Evolutionary conservation across 192 early-diverging fungal species (phyloP).

Genomic region (Funneliformis mosseae): DNA sequence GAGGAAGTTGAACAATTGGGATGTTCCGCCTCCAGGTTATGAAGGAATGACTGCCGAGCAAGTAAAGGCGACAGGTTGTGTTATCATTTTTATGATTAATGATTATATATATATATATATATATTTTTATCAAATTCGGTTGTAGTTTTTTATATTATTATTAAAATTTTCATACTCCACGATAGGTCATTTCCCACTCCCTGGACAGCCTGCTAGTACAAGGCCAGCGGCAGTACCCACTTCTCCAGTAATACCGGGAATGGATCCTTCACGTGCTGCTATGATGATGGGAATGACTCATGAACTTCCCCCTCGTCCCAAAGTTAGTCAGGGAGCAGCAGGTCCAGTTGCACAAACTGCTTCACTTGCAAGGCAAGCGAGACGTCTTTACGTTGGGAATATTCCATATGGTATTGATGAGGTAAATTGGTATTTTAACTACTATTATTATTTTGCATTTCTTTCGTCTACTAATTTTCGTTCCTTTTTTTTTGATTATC

Average conservation of each 20-base stretch:
- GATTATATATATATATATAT: background rate
- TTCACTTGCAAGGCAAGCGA: slow-evolving; percentile 72
- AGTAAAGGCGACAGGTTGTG: slow-evolving; percentile 81
- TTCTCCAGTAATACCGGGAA: slow-evolving; percentile 43
- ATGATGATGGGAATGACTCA: slow-evolving; percentile 52
- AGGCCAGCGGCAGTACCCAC: slow-evolving; percentile 4
- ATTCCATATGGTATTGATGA: slow-evolving; percentile 80
- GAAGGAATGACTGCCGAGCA: slow-evolving; percentile 83
- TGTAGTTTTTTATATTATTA: background rate
- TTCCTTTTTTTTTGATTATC: slow-evolving; percentile 10
- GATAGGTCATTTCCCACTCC: slow-evolving; percentile 76
- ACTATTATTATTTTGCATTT: background rate
- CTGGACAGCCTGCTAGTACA: slow-evolving; percentile 61
- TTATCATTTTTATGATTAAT: slow-evolving; percentile 19
- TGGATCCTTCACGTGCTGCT: slow-evolving; percentile 57
- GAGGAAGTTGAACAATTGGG: slow-evolving; percentile 89
- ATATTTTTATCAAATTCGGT: slow-evolving; percentile 23
- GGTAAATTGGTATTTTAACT: slow-evolving; percentile 39
- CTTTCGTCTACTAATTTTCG: background rate
- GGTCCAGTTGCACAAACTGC: slow-evolving; percentile 56
- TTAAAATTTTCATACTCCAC: slow-evolving; percentile 39
- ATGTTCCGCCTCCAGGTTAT: slow-evolving; percentile 85
- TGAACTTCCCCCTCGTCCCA: slow-evolving; percentile 45
- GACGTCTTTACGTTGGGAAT: slow-evolving; percentile 90
- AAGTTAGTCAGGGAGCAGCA: slow-evolving; percentile 50